These are phyloP conservation scores for Melampsora larici-populina DNA, from an alignment of 1,284 basidiomycete genomes.

Conservation along the genomic window DNA sequence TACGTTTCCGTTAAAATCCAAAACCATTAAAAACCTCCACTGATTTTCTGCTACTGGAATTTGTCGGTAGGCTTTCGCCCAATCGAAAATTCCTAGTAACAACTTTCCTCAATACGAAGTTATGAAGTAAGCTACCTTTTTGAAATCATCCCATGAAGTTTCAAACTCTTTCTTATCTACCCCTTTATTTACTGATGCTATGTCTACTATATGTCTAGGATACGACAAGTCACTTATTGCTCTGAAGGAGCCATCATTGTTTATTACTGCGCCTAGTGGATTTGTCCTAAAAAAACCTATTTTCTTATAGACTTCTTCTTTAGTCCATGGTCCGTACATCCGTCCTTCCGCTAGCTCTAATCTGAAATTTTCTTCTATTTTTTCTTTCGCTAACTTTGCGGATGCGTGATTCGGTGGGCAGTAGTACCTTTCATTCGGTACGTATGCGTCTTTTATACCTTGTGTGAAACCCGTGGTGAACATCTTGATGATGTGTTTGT, in stretches of 20 bases:
- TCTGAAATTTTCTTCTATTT: too few species aligned
- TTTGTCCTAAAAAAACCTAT: constrained; percentile 5
- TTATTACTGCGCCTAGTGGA: neutral
- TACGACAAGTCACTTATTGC: constrained; percentile 5
- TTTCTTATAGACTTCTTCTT: neutral
- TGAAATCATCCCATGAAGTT: constrained; percentile 18
- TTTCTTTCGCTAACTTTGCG: too few species aligned
- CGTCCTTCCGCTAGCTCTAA: neutral
- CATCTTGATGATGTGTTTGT: neutral
- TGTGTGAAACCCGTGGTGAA: neutral
- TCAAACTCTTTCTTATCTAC: too few species aligned
- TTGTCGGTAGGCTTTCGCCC: too few species aligned
- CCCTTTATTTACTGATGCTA: neutral
- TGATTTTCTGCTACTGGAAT: too few species aligned
- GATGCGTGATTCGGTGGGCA: too few species aligned
- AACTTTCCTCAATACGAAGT: too few species aligned
- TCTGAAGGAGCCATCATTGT: neutral
- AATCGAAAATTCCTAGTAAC: too few species aligned
- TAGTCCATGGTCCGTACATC: constrained; percentile 1
- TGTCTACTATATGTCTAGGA: neutral
- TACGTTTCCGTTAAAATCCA: too few species aligned
- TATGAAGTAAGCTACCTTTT: neutral
- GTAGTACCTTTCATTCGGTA: neutral
- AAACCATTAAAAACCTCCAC: too few species aligned
- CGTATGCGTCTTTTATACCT: neutral